These are phyloP conservation scores for Ganoderma lucidum DNA, from an alignment of 1,284 basidiomycete species.

Conservation along the genomic window DNA sequence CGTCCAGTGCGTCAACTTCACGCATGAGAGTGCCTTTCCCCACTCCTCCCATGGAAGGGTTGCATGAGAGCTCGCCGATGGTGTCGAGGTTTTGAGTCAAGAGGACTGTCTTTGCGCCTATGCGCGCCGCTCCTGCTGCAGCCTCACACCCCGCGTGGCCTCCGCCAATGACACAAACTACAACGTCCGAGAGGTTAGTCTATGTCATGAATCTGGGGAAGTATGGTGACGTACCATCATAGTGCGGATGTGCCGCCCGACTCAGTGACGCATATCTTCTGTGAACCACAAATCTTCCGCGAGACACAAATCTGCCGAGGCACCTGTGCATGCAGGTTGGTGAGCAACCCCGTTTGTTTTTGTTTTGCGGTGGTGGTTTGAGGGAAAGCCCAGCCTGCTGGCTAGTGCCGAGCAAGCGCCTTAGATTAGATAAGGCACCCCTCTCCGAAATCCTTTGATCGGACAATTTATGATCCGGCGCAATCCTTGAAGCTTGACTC, in stretches of 20 bases:
- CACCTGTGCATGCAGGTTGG: constrained; percentile 25
- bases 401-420: background rate
- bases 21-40: constrained; percentile 90
- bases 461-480: background rate
- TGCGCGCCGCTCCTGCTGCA: constrained; percentile 84
- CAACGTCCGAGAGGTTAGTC: background rate
- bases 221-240: constrained; percentile 35
- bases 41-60: constrained; percentile 89
- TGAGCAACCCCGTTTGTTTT: background rate
- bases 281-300: background rate
- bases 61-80: constrained; percentile 90
- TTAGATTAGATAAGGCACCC: constrained; percentile 22
- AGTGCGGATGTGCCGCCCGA: constrained; percentile 21
- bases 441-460: background rate
- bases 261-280: constrained; percentile 28
- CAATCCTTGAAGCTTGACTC: background rate
- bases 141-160: constrained; percentile 94
- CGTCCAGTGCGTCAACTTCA: constrained; percentile 90
- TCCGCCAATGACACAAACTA: constrained; percentile 90
- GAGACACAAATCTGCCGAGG: background rate
- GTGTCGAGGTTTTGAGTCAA: constrained; percentile 84
- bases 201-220: too few relatives aligned
- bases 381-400: background rate
- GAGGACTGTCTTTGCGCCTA: constrained; percentile 82
- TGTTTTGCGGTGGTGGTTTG: background rate